These are phyloP conservation scores for Coemansia sp. DNA, from an alignment of 192 early-diverging fungal genomes.

Conservation along the genomic window DNA sequence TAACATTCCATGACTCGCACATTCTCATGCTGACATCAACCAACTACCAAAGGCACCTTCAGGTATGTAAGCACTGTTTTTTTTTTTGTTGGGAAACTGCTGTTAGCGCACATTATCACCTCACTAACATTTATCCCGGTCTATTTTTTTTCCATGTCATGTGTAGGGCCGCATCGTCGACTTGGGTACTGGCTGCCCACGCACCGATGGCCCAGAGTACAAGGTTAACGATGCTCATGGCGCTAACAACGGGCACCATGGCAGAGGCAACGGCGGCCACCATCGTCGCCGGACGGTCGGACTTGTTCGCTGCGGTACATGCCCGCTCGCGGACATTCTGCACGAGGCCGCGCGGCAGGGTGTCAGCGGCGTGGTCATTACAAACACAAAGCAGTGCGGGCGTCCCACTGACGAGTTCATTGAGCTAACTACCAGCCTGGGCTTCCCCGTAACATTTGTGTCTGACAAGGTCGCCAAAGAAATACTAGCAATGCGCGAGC, in stretches of 20 bases:
- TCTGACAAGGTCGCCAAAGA: conserved; percentile 26
- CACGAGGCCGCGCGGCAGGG: conserved; percentile 30
- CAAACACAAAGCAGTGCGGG: conserved; percentile 48
- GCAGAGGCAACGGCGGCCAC: background rate
- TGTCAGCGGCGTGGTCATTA: conserved; percentile 34
- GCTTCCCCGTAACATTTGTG: conserved; percentile 45
- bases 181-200: conserved; percentile 24
- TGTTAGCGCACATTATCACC: background rate
- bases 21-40: conserved; percentile 34
- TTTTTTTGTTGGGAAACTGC: background rate
- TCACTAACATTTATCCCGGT: background rate
- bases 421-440: conserved; percentile 28
- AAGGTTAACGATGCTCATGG: background rate
- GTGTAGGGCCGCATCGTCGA: conserved; percentile 43
- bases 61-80: conserved; percentile 27
- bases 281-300: conserved; percentile 27
- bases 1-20: conserved; percentile 45
- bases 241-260: background rate
- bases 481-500: conserved; percentile 33
- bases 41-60: conserved; percentile 28
- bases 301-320: conserved; percentile 43
- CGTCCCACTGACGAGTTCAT: conserved; percentile 39
- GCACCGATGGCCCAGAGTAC: background rate
- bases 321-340: conserved; percentile 35
- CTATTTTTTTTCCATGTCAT: background rate